Evolutionary conservation across 2,329 filamentous ascomycete genomes (phyloP).

Genomic region (Fusarium kyushuense): DNA sequence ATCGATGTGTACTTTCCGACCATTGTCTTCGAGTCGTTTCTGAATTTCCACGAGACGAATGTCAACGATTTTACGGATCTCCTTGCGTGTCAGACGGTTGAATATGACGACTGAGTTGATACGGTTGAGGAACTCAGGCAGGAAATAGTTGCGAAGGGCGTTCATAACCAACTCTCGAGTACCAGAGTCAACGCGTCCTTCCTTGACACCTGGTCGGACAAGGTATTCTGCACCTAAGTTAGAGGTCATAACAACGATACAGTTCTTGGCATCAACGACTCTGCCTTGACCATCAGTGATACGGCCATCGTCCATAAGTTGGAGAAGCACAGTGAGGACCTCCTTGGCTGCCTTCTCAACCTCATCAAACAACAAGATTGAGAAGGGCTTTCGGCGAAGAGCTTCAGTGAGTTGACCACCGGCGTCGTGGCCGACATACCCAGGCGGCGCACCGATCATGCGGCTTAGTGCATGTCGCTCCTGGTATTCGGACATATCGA

Average conservation of each 20-base stretch:
- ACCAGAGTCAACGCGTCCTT: constrained; percentile 86
- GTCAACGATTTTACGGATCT: constrained; percentile 97
- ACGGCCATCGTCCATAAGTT: constrained; percentile 98
- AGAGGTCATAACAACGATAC: constrained; percentile 99
- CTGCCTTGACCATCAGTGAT: constrained; percentile 98
- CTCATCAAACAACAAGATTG: constrained; percentile 96
- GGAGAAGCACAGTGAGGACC: constrained; percentile 94
- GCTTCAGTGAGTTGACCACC: constrained; percentile 96
- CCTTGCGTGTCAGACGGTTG: constrained; percentile 89
- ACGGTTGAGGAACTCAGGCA: constrained; percentile 98
- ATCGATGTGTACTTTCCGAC: constrained; percentile 86
- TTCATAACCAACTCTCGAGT: constrained; percentile 92
- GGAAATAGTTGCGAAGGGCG: constrained; percentile 92
- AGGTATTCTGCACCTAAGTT: constrained; percentile 96
- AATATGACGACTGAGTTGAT: constrained; percentile 98
- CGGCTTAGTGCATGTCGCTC: constrained; percentile 94
- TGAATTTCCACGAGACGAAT: constrained; percentile 90
- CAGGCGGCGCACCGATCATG: constrained; percentile 97
- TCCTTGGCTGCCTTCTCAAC: constrained; percentile 99
- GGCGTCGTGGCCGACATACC: constrained; percentile 96
- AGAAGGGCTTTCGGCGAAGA: constrained; percentile 94
- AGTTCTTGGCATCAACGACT: constrained; percentile 95
- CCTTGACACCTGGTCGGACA: constrained; percentile 79
- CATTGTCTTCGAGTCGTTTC: constrained; percentile 86
- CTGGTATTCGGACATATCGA: constrained; percentile 99